Evolutionary conservation across 805 yeast species (phyloP), one percentile per base, ranked within the genome.

Genomic region (Lachancea meyersii): DNA sequence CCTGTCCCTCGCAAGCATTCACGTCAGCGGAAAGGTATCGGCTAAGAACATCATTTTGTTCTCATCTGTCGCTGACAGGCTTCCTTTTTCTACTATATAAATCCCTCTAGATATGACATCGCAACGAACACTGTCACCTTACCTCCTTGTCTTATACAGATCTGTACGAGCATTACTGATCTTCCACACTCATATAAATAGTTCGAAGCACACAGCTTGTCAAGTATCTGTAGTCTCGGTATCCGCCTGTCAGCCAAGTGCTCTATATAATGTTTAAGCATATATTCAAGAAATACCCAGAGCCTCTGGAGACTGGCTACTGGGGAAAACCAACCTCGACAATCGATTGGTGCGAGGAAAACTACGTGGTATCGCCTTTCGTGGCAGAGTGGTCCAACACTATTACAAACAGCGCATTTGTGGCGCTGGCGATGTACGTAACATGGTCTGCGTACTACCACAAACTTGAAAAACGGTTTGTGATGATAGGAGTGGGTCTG

Each of bases 291-390:
- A 76, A 79, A 1, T 79, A 79, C 53, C 83, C 86, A 1, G 70
- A 70, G 5, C 76, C 71, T 26, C 76, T 77, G 32, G 50, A 58
- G n/a, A 44, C 63, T 13, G 89, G 88, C 1, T 80, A 63, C 59
- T 86, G 96, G 96, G 93, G 93, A 1, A 66, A 70, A 4, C 84
- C 85, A 2, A 88, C 97, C 0, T 77, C 96, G 30, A 89, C 97
- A n/a, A 93, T 93, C 30, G 98, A 91, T 58, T 91, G 97, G 97
- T 91, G 98, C 65, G 98, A 91, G 58, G 97, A 93, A 63, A 91
- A 91, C 67, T 91, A 91, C 60, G 91, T 88, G 9, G 85, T 89
- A 1, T 75, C 91, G 10, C 75, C 75, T 10, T 93, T 85, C 56
- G 72, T 93, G 41, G 97, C 97, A 3, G 98, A 93, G 61, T 83